Base-by-base conservation (phyloP, 202 grass and related monocot genomes). In the Thinopyrum obtusiflorum region DNA sequence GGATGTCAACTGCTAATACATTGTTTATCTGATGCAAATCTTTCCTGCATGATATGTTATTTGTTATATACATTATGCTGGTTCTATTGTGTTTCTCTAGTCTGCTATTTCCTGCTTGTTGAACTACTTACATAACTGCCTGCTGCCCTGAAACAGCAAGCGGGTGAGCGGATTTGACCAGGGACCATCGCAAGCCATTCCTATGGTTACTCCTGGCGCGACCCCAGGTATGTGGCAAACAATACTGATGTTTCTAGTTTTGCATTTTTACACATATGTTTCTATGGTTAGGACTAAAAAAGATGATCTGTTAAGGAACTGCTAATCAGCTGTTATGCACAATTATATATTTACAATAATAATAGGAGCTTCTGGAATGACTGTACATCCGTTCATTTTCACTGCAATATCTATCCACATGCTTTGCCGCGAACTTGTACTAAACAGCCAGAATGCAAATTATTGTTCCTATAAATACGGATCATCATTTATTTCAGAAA, bases 91-190 rank as follows among this genome's bases (percentile, higher is more conserved):
- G 0, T 70, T 37, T 83, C 49, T 71, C 12, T 6, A 61, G 46
- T 53, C 7, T 37, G n/a, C 49, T 77, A 31, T 61, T 37, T 37
- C 86, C 37, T 23, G 24, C 33, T 86, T 37, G 39, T 76, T 75
- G 69, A 28, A 78, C 60, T 62, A 70, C 49, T 53, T 46, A 83
- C 82, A 73, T 80, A 90, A 76, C 88, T 71, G 51, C 27, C 39
- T 68, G 15, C 76, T 69, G 35, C 82, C 7, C 44, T 65, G 23
- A 87, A 78, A 76, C 93, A 99, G 97, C 81, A 99, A 96, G 81
- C 89, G 93, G 1, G 84, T 88, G 49, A 99, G 97, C 44, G 93
- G 97, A 42, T 99, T 99, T 94, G 97, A 99, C 80, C 91, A 96
- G 90, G 92, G 93, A 68, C 87, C 85, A 83, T 55, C 87, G n/a